Evolutionary conservation across 2,329 filamentous ascomycete genomes (phyloP).

Genomic region (Colletotrichum incanum): DNA sequence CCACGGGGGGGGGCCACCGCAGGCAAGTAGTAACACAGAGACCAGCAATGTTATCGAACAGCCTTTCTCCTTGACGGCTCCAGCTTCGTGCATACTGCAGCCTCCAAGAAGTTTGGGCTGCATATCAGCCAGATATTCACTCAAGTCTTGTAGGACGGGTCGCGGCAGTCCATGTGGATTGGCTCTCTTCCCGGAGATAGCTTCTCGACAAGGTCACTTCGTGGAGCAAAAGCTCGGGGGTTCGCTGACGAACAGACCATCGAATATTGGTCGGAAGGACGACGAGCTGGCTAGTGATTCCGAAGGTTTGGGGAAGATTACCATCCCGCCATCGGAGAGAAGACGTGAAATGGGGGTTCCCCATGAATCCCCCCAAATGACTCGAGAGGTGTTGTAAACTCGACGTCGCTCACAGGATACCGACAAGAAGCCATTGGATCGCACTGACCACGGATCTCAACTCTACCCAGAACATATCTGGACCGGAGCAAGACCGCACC

Average conservation of each 20-base stretch:
- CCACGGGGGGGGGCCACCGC: not conserved
- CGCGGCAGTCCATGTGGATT: conserved; percentile 36
- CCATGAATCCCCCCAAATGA: conserved; percentile 37
- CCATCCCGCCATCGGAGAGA: conserved; percentile 36
- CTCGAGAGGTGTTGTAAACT: conserved; percentile 40
- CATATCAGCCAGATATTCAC: conserved; percentile 41
- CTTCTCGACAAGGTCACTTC: conserved; percentile 33
- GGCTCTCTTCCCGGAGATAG: conserved; percentile 29
- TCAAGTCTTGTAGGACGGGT: conserved; percentile 30
- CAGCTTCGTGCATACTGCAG: conserved; percentile 37
- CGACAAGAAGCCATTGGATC: conserved; percentile 31
- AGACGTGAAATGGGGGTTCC: conserved; percentile 29
- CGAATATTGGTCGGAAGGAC: conserved; percentile 38
- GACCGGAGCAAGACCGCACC: conserved; percentile 26
- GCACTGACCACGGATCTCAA: conserved; percentile 32
- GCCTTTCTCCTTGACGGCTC: conserved; percentile 10
- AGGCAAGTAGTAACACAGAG: not conserved
- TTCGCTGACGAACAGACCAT: conserved; percentile 38
- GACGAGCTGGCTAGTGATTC: conserved; percentile 34
- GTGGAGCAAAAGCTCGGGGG: conserved; percentile 30
- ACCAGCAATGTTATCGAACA: conserved; percentile 3
- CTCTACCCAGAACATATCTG: conserved; percentile 9
- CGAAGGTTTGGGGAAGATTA: conserved; percentile 38
- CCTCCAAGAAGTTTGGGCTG: conserved; percentile 39
- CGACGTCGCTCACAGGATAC: conserved; percentile 39